These are phyloP conservation scores for Geosmithia flava DNA, from an alignment of 2,329 filamentous ascomycete species.

Conservation along the genomic window DNA sequence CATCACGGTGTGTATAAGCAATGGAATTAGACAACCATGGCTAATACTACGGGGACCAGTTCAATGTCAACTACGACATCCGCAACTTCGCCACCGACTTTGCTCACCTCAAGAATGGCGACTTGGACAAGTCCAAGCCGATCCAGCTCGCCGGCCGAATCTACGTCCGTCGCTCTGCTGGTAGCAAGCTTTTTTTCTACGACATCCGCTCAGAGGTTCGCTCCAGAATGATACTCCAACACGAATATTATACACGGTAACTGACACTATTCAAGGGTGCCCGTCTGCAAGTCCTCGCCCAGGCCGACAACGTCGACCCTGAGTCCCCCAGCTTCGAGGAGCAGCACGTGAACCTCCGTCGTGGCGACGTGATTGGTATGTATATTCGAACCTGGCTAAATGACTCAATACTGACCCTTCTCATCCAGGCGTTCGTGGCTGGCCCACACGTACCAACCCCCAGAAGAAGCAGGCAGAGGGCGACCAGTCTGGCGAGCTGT, in stretches of 20 bases:
- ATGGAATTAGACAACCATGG: background rate
- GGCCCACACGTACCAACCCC: slow-evolving; percentile 56
- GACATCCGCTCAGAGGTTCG: slow-evolving; percentile 36
- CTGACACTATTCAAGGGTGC: slow-evolving; percentile 19
- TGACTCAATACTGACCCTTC: background rate
- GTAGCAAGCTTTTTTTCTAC: slow-evolving; percentile 84
- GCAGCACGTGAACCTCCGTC: slow-evolving; percentile 78
- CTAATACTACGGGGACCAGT: slow-evolving; percentile 24
- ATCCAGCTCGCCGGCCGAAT: slow-evolving; percentile 76
- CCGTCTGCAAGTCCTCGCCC: slow-evolving; percentile 85
- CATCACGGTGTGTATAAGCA: background rate
- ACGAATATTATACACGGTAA: slow-evolving; percentile 7
- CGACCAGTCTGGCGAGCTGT: slow-evolving; percentile 60
- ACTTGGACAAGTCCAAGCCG: slow-evolving; percentile 62
- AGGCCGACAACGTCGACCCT: slow-evolving; percentile 64
- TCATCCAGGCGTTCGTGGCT: slow-evolving; percentile 14
- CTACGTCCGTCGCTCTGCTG: slow-evolving; percentile 74
- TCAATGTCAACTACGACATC: slow-evolving; percentile 74
- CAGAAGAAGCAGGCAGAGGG: slow-evolving; percentile 79
- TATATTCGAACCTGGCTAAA: background rate
- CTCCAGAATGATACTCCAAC: background rate
- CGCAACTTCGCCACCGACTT: slow-evolving; percentile 70
- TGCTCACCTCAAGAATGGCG: slow-evolving; percentile 74
- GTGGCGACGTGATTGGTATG: slow-evolving; percentile 80
- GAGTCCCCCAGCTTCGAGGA: slow-evolving; percentile 60